Evolutionary conservation across 257 asterid genomes (phyloP).

Genomic region (Solanum chiquidenum): DNA sequence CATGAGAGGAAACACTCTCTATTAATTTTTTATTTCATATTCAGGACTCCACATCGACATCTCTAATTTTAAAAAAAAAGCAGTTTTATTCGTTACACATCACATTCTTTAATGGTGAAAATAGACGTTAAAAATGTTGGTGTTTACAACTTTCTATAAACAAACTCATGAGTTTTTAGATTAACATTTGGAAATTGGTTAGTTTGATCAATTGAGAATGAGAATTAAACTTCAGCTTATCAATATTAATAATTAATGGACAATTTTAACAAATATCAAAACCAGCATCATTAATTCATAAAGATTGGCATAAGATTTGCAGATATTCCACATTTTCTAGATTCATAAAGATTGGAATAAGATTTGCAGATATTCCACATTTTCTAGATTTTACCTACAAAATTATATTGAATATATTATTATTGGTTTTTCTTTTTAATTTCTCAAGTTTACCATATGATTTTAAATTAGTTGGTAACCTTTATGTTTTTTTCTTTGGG

Average conservation of each 20-base stretch:
- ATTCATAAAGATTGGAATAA: no score
- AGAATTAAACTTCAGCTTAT: background rate
- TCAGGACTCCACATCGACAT: background rate
- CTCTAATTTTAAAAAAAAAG: background rate
- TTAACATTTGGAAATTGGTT: no score
- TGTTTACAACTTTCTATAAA: no score
- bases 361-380: no score
- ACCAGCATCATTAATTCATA: no score
- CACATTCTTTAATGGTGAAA: background rate
- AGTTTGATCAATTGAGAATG: no score
- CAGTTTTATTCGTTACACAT: background rate
- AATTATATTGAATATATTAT: background rate
- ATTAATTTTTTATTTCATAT: background rate
- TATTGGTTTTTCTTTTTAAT: background rate
- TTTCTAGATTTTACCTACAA: no score
- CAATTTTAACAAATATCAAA: no score
- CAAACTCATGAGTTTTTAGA: no score
- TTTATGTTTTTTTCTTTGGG: background rate
- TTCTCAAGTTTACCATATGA: background rate
- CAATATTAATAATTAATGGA: no score
- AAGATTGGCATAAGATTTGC: background rate
- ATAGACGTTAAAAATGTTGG: background rate
- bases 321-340: background rate
- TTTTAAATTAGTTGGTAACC: background rate
- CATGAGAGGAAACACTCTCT: background rate